phyloP scores from a whole-genome alignment of 352 stramenopile species.

The Globisporangium paroecandrum region DNA sequence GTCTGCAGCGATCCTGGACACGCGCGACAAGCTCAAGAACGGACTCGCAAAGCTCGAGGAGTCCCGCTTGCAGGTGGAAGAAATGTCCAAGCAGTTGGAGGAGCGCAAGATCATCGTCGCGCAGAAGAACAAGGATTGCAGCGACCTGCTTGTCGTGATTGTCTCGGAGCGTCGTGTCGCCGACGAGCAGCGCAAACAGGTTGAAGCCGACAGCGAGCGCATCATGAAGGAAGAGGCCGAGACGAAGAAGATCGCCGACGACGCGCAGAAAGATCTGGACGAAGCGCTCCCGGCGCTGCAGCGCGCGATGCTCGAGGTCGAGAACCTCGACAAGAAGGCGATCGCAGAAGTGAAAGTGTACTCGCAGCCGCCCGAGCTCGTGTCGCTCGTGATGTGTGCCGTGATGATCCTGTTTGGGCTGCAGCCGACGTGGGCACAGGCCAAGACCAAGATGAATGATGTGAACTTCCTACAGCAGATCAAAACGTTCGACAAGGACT shows the following conservation, averaged over 20 bases:
- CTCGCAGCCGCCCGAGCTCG: slow-evolving; percentile 87
- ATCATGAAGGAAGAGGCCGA: slow-evolving; percentile 91
- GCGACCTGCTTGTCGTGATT: slow-evolving; percentile 93
- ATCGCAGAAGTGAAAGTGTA: slow-evolving; percentile 97
- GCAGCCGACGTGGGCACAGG: slow-evolving; percentile 89
- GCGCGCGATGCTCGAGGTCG: slow-evolving; percentile 91
- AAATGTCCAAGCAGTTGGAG: slow-evolving; percentile 85
- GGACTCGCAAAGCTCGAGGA: slow-evolving; percentile 82
- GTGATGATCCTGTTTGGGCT: slow-evolving; percentile 96
- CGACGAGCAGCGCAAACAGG: slow-evolving; percentile 92
- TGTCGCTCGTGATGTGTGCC: slow-evolving; percentile 93
- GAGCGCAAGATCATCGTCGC: slow-evolving; percentile 89
- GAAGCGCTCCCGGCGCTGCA: slow-evolving; percentile 92
- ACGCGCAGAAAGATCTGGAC: slow-evolving; percentile 93
- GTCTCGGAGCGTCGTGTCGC: slow-evolving; percentile 91
- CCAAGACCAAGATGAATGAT: slow-evolving; percentile 94
- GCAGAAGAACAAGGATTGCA: slow-evolving; percentile 93
- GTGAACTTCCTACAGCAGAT: slow-evolving; percentile 92
- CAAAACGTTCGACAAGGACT: slow-evolving; percentile 96
- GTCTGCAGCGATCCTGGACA: slow-evolving; percentile 65
- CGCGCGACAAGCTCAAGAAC: slow-evolving; percentile 80
- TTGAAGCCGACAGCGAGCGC: slow-evolving; percentile 91
- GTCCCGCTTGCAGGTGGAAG: slow-evolving; percentile 74
- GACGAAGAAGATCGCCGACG: slow-evolving; percentile 93
- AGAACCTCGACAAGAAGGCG: slow-evolving; percentile 94